phyloP scores from a whole-genome alignment of 768 basidiomycete genomes.

The Hebeloma cylindrosporum region DNA sequence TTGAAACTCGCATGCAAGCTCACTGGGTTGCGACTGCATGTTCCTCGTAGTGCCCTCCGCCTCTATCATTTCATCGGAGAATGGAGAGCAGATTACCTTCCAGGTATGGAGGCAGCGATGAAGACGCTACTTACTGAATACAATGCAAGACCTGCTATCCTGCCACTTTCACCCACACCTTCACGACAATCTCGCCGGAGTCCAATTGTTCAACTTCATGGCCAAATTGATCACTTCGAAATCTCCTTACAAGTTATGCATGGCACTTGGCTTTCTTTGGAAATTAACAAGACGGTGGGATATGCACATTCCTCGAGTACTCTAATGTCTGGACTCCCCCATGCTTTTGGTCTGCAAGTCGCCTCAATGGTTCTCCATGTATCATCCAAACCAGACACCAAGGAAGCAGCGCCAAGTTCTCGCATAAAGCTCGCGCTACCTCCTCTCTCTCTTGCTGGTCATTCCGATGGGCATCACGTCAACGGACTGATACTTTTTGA shows the following conservation, averaged over 20 bases:
- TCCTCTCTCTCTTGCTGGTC: slow-evolving; percentile 60
- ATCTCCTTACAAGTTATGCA: slow-evolving; percentile 82
- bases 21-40: slow-evolving; percentile 49
- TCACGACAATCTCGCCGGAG: slow-evolving; percentile 24
- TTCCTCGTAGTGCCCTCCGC: slow-evolving; percentile 80
- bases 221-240: slow-evolving; percentile 48
- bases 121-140: slow-evolving; percentile 67
- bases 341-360: slow-evolving; percentile 64
- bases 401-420: slow-evolving; percentile 39
- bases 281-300: slow-evolving; percentile 48
- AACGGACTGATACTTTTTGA: slow-evolving; percentile 63
- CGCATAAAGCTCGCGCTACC: slow-evolving; percentile 68
- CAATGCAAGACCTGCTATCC: slow-evolving; percentile 39
- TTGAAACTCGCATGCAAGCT: slow-evolving; percentile 46
- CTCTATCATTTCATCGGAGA: slow-evolving; percentile 78
- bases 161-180: slow-evolving; percentile 33
- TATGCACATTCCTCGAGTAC: slow-evolving; percentile 44
- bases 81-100: slow-evolving; percentile 79
- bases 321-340: slow-evolving; percentile 30
- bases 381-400: slow-evolving; percentile 43
- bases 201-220: slow-evolving; percentile 49
- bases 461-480: slow-evolving; percentile 48
- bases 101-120: slow-evolving; percentile 67
- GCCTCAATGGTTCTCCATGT: slow-evolving; percentile 62
- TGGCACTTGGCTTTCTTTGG: slow-evolving; percentile 85